Percentiles rank a stretch among this genome's conserved stretches.
Evolutionary conservation across 2,329 filamentous ascomycete species (phyloP).

Genomic region (Hymenoscyphus linearis): DNA sequence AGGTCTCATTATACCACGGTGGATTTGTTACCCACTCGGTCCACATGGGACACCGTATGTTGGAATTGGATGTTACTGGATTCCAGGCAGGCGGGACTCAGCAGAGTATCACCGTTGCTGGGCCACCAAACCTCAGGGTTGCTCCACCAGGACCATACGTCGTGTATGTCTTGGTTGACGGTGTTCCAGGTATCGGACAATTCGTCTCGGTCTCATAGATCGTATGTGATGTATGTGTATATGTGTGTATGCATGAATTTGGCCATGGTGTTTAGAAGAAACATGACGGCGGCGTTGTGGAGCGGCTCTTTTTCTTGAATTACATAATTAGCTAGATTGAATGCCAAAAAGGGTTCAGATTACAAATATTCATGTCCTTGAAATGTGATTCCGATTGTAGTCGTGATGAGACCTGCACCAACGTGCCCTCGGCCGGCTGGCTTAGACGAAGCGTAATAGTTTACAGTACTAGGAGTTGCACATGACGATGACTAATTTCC

Average conservation of each 20-base stretch:
- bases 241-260: not conserved
- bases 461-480: too few species aligned
- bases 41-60: slow-evolving; percentile 57
- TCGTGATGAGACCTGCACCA: too few species aligned
- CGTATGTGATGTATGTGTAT: not conserved
- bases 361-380: too few species aligned
- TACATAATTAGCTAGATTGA: too few species aligned
- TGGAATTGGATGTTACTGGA: slow-evolving; percentile 45
- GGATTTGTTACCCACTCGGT: slow-evolving; percentile 57
- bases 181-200: slow-evolving; percentile 29
- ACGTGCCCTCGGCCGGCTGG: too few species aligned
- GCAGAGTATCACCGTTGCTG: slow-evolving; percentile 46
- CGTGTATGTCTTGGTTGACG: slow-evolving; percentile 46
- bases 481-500: too few species aligned
- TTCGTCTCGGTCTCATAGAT: slow-evolving; percentile 25
- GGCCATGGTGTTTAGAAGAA: not conserved
- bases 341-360: too few species aligned
- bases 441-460: too few species aligned
- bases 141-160: slow-evolving; percentile 56
- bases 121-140: slow-evolving; percentile 50
- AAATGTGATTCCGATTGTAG: too few species aligned
- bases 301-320: not conserved
- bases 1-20: slow-evolving; percentile 50
- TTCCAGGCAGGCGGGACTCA: slow-evolving; percentile 38
- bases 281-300: not conserved